phyloP scores from a whole-genome alignment of 2,329 filamentous ascomycete genomes.

The Mycosphaerella arachidis region DNA sequence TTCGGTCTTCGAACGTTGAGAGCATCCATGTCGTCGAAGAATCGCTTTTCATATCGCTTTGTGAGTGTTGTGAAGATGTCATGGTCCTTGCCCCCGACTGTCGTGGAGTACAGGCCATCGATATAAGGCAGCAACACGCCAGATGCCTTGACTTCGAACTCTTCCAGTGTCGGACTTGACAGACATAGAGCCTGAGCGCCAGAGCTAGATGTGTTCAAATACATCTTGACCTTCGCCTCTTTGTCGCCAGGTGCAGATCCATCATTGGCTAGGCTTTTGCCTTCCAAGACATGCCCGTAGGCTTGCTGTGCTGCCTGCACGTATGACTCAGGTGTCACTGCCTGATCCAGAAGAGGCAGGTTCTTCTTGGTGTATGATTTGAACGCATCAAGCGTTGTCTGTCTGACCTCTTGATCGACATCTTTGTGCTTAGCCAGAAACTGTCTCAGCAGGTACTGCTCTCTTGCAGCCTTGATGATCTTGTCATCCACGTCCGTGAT shows the following conservation, averaged over 20 bases:
- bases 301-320: slow-evolving; percentile 45
- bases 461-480: slow-evolving; percentile 64
- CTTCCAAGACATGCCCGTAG: slow-evolving; percentile 53
- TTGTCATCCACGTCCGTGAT: slow-evolving; percentile 71
- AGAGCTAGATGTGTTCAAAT: slow-evolving; percentile 60
- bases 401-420: slow-evolving; percentile 44
- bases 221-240: slow-evolving; percentile 87
- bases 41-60: slow-evolving; percentile 78
- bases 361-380: slow-evolving; percentile 64
- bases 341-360: slow-evolving; percentile 47
- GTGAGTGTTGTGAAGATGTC: slow-evolving; percentile 85
- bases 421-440: slow-evolving; percentile 54
- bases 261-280: slow-evolving; percentile 51
- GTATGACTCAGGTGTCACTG: slow-evolving; percentile 44
- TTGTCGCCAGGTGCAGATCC: slow-evolving; percentile 60
- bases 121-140: slow-evolving; percentile 78
- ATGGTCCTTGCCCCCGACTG: slow-evolving; percentile 58
- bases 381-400: slow-evolving; percentile 50
- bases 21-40: slow-evolving; percentile 80
- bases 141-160: slow-evolving; percentile 56
- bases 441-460: slow-evolving; percentile 71
- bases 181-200: slow-evolving; percentile 49
- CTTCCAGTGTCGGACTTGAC: slow-evolving; percentile 28
- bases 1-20: slow-evolving; percentile 82
- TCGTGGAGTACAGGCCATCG: slow-evolving; percentile 57